phyloP scores from a whole-genome alignment of 768 basidiomycete species.

The Cubamyces lactineus region DNA sequence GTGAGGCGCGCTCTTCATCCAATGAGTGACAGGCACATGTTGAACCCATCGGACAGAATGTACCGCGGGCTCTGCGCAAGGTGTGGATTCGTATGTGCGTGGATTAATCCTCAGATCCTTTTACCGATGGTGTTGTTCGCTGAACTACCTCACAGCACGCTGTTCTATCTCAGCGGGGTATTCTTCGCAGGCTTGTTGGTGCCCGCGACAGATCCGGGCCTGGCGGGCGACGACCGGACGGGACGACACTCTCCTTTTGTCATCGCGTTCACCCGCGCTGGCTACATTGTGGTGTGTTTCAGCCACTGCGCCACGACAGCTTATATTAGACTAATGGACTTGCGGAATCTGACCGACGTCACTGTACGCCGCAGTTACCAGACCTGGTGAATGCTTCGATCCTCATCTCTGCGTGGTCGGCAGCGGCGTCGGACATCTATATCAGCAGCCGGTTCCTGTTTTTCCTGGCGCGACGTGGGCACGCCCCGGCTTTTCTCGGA shows the following conservation, averaged over 20 bases:
- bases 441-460: conserved; percentile 52
- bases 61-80: conserved; percentile 31
- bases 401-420: conserved; percentile 58
- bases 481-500: conserved; percentile 35
- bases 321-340: too few species aligned
- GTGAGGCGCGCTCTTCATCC: conserved; percentile 11
- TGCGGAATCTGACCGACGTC: too few species aligned
- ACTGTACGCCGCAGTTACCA: conserved; percentile 37
- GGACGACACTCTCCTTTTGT: conserved; percentile 49
- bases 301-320: too few species aligned
- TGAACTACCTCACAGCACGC: conserved; percentile 22
- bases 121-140: neutral
- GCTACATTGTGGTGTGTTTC: conserved; percentile 45
- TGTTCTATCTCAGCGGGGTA: conserved; percentile 48
- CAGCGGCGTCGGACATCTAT: conserved; percentile 57
- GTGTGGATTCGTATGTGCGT: conserved; percentile 35
- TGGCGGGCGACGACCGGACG: conserved; percentile 37
- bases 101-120: neutral
- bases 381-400: conserved; percentile 44
- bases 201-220: conserved; percentile 38
- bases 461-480: conserved; percentile 54
- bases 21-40: neutral
- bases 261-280: conserved; percentile 46
- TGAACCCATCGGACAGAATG: conserved; percentile 26
- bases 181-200: conserved; percentile 49